A percentile compares a stretch with the other conserved stretches of the same genome.
Evolutionary conservation across 2,329 filamentous ascomycete genomes (phyloP).

Genomic region (Cladophialophora chaetospira): DNA sequence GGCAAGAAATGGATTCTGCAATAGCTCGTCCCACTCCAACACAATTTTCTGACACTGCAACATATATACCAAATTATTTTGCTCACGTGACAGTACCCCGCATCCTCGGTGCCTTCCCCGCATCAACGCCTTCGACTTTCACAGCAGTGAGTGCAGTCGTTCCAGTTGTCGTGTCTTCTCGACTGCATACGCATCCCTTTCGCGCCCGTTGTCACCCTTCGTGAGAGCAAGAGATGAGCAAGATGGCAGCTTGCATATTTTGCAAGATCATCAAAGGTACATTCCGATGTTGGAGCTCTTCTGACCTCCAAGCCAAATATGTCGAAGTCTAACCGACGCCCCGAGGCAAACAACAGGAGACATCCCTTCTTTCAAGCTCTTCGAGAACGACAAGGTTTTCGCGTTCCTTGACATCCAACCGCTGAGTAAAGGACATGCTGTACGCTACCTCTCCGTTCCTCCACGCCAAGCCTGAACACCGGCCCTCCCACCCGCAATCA

Average conservation of each 20-base stretch:
- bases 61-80: constrained; percentile 31
- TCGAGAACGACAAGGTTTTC: constrained; percentile 88
- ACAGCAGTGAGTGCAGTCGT: neutral
- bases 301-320: neutral
- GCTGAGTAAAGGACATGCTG: constrained; percentile 82
- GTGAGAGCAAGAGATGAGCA: constrained; percentile 20
- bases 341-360: constrained; percentile 67
- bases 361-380: constrained; percentile 95
- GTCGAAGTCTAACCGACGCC: neutral
- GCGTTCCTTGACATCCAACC: constrained; percentile 97
- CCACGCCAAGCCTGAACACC: neutral
- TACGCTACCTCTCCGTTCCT: constrained; percentile 44
- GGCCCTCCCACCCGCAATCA: neutral
- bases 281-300: neutral
- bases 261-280: constrained; percentile 96
- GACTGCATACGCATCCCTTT: neutral
- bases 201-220: too few species aligned
- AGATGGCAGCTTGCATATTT: constrained; percentile 76
- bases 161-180: neutral
- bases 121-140: neutral
- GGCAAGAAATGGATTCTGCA: constrained; percentile 74
- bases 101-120: neutral
- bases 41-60: neutral
- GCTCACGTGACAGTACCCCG: constrained; percentile 13
- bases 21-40: constrained; percentile 70